Evolutionary conservation across 495 filamentous ascomycete genomes (phyloP).

Genomic region (Diplogelasinospora grovesii): DNA sequence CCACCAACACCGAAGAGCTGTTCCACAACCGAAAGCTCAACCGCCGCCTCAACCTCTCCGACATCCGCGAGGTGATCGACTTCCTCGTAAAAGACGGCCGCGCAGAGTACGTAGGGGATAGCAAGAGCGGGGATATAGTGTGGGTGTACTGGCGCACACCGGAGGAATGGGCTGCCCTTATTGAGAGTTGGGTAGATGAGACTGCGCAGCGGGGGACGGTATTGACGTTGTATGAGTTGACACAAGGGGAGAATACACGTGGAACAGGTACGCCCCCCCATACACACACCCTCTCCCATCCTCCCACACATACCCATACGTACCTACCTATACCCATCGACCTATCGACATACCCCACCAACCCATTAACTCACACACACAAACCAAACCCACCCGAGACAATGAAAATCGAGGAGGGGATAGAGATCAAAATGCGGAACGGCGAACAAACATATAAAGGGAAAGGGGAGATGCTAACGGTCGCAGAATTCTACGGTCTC

Average conservation of each 20-base stretch:
- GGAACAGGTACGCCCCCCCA: constrained; percentile 38
- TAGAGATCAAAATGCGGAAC: too few relatives aligned
- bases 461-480: constrained; percentile 4
- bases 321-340: too few relatives aligned
- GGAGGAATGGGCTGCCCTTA: constrained; percentile 40
- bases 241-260: constrained; percentile 36
- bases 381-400: too few relatives aligned
- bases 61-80: constrained; percentile 62
- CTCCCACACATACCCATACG: too few relatives aligned
- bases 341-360: too few relatives aligned
- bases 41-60: constrained; percentile 53
- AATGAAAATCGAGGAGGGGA: too few relatives aligned
- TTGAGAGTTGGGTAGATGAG: constrained; percentile 42
- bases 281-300: too few relatives aligned
- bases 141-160: constrained; percentile 45
- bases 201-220: constrained; percentile 42
- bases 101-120: constrained; percentile 59
- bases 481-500: constrained; percentile 78
- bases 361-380: too few relatives aligned
- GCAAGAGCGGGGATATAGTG: constrained; percentile 44
- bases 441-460: too few relatives aligned
- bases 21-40: constrained; percentile 47
- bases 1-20: constrained; percentile 24
- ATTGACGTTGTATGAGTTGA: constrained; percentile 43
- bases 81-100: constrained; percentile 64